phyloP scores from a whole-genome alignment of 2,329 filamentous ascomycete species.

The Ophiostoma triangulosporum region DNA sequence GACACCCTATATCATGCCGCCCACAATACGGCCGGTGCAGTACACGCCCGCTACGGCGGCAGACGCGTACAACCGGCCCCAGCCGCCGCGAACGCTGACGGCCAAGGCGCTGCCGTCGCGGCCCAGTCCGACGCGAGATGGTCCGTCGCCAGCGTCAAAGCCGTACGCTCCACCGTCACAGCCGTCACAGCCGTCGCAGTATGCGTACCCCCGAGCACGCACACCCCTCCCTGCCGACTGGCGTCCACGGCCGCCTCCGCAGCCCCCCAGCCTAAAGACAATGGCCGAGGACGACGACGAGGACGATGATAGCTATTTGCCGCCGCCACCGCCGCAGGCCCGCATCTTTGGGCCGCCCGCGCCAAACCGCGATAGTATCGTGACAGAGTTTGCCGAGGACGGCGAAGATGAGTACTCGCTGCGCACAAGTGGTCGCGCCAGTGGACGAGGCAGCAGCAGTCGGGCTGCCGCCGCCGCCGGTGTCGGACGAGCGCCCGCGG shows the following conservation, averaged over 20 bases:
- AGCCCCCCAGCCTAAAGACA: not conserved
- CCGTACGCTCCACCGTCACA: too few species aligned
- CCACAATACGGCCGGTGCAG: not conserved
- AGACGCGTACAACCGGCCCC: not conserved
- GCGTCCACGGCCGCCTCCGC: not conserved
- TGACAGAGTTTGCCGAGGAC: constrained; percentile 41
- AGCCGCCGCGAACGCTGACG: not conserved
- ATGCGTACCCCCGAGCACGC: too few species aligned
- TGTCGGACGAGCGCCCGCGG: not conserved
- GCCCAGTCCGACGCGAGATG: not conserved
- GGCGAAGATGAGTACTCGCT: constrained; percentile 19
- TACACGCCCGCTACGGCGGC: not conserved
- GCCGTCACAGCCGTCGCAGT: not conserved
- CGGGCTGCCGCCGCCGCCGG: not conserved
- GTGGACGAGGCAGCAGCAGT: not conserved
- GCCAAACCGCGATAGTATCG: constrained; percentile 27
- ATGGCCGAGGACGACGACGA: not conserved
- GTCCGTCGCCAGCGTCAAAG: too few species aligned
- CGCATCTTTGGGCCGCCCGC: not conserved
- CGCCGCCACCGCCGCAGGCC: not conserved
- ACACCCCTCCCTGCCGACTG: not conserved
- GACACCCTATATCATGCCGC: not conserved
- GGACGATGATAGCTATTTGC: not conserved
- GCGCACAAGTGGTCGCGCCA: not conserved
- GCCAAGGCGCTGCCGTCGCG: not conserved